Percentiles rank a stretch among this genome's conserved stretches.
These are phyloP conservation scores for Ophiognomonia clavigignenti-juglandacearum DNA, from an alignment of 2,329 filamentous ascomycete genomes.

Conservation along the genomic window DNA sequence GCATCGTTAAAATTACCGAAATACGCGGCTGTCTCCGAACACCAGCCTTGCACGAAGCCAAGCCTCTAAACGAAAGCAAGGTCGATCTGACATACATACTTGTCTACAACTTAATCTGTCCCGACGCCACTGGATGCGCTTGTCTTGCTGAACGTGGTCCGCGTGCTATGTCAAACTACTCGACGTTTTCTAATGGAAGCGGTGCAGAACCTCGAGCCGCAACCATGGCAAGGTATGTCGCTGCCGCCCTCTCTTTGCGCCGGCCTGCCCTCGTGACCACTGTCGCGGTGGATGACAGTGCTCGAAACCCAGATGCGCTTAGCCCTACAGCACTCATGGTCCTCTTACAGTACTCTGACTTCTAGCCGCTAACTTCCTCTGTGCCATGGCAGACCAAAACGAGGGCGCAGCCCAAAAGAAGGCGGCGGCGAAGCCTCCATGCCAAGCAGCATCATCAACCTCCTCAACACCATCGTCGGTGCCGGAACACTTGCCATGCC, in stretches of 20 bases:
- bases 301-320: too few species aligned
- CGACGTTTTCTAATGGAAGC: constrained; percentile 45
- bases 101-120: not conserved
- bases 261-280: not conserved
- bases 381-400: constrained; percentile 41
- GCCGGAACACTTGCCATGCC: constrained; percentile 94
- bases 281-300: not conserved
- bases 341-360: not conserved
- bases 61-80: not conserved
- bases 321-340: too few species aligned
- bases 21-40: too few species aligned
- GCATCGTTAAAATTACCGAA: too few species aligned
- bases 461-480: constrained; percentile 95
- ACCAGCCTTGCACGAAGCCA: too few species aligned
- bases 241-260: not conserved
- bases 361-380: constrained; percentile 5
- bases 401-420: constrained; percentile 63
- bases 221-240: constrained; percentile 45
- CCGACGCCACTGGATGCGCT: not conserved
- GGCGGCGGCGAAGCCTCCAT: constrained; percentile 80
- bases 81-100: too few species aligned
- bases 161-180: constrained; percentile 50
- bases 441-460: constrained; percentile 87
- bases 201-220: constrained; percentile 32
- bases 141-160: not conserved